Evolutionary conservation across 1,139 yeast species (phyloP), one percentile per base, ranked within the genome.

Genomic region (Hansenula lynferdii): DNA sequence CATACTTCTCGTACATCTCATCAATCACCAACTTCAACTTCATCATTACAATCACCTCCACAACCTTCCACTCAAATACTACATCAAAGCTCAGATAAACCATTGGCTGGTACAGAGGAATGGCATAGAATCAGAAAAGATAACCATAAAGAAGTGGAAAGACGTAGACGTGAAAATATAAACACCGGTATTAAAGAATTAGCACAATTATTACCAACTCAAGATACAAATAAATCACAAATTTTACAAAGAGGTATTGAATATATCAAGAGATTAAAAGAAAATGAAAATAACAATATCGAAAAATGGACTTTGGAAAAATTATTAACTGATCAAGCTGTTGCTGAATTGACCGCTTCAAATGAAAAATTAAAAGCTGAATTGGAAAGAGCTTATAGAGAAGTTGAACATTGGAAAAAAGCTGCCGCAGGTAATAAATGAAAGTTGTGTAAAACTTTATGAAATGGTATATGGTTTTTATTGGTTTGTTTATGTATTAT

Each of bases 111-210:
- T 10, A 67, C 86, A 17, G 94, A 84, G 23, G 96, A 86, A 61
- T 89, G 96, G 95, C 90, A 84, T 58, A 76, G 76, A 50, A 76
- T 78, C 58, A 77, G 97, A 52, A 81, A 85, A 53, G 86, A 85
- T 53, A 90, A 87, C 61, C 99, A 92, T 67, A 92, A 92, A 64
- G 98, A 94, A 64, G 98, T 92, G 23, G 99, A 92, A 66, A 77
- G 97, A 57, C 80, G 97, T 54, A 81, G 99, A 58, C 79, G 99
- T 55, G 97, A 92, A 58, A 80, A 84, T 36, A 92, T 92, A 58
- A 92, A 90, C 63, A 72, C 75, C 37, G 97, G 97, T 11, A 90
- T 92, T 58, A 82, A 81, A 54, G 89, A 82, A 54, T 73, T 92
- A 52, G 86, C 95, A 29, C 77, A 43, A 8, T 35, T 64, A 28